Evolutionary conservation across 2,329 filamentous ascomycete genomes (phyloP).

Genomic region (Talaromyces sp.): DNA sequence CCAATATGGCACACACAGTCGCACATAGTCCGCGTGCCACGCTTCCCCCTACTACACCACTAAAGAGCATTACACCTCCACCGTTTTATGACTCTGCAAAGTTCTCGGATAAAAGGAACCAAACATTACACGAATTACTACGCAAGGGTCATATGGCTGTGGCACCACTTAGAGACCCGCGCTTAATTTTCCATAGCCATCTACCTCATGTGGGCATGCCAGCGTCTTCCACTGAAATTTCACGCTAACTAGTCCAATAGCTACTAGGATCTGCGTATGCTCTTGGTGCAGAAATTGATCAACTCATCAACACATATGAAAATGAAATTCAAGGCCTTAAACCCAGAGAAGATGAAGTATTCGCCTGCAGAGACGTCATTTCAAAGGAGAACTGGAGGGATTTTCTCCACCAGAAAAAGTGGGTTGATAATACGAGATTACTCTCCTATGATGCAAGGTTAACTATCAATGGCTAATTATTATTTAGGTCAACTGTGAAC

Average conservation of each 20-base stretch:
- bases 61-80: background rate
- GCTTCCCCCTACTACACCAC: background rate
- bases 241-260: background rate
- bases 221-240: background rate
- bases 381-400: background rate
- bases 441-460: too few relatives aligned
- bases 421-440: background rate
- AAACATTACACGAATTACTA: background rate
- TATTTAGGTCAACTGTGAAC: background rate
- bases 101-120: background rate
- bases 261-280: background rate
- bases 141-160: background rate
- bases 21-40: background rate
- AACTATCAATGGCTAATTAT: too few relatives aligned
- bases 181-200: background rate
- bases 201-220: background rate
- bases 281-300: background rate
- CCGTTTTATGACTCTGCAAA: background rate
- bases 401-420: background rate
- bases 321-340: background rate
- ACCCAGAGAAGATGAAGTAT: background rate
- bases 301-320: background rate
- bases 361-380: background rate
- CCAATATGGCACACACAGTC: background rate
- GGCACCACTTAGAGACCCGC: background rate